These are phyloP conservation scores for Articulospora tetracladia DNA, from an alignment of 495 filamentous ascomycete species.

Conservation along the genomic window DNA sequence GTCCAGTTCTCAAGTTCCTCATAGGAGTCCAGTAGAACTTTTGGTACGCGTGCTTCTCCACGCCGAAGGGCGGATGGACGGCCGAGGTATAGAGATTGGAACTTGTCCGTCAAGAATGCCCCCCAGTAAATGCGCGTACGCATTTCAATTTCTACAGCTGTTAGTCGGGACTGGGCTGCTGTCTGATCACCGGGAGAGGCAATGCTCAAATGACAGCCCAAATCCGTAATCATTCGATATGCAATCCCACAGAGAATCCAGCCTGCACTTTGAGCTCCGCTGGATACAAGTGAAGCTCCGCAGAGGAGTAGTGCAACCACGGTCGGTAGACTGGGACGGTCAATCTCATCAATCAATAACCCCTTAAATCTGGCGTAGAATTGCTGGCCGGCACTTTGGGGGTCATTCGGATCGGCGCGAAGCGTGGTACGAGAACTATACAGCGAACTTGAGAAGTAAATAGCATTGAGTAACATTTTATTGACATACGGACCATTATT, in stretches of 20 bases:
- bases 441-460: conserved; percentile 38
- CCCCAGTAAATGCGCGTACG: conserved; percentile 32
- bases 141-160: conserved; percentile 7
- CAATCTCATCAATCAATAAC: neutral
- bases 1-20: conserved; percentile 33
- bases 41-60: conserved; percentile 24
- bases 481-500: conserved; percentile 40
- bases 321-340: neutral
- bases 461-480: conserved; percentile 42
- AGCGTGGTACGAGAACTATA: conserved; percentile 30
- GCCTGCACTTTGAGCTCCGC: neutral
- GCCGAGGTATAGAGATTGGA: conserved; percentile 34
- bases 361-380: conserved; percentile 2
- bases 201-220: conserved; percentile 5
- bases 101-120: conserved; percentile 34
- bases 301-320: neutral
- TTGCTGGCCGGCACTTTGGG: neutral
- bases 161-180: neutral
- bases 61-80: conserved; percentile 24
- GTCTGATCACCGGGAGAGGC: neutral
- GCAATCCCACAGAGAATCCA: conserved; percentile 2
- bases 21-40: conserved; percentile 25
- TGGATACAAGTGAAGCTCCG: neutral
- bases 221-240: neutral
- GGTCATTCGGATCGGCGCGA: conserved; percentile 32